Evolutionary conservation across 805 yeast species (phyloP).

Genomic region (Kuraishia capsulata): DNA sequence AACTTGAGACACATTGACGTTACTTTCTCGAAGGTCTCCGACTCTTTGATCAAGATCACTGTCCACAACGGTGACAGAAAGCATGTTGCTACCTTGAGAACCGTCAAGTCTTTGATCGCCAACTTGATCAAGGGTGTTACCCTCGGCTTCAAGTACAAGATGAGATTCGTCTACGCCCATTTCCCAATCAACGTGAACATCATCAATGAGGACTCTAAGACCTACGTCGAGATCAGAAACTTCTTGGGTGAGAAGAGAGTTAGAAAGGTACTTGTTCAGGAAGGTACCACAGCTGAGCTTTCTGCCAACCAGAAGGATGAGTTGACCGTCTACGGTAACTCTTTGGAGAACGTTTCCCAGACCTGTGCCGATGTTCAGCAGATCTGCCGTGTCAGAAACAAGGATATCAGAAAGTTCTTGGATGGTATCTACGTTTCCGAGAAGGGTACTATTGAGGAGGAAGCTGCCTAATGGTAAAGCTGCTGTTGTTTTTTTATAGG

Average conservation of each 20-base stretch:
- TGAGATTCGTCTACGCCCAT: slow-evolving; percentile 99
- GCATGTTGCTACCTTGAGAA: slow-evolving; percentile 99
- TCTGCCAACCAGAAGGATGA: slow-evolving; percentile 90
- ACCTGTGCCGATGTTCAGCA: slow-evolving; percentile 98
- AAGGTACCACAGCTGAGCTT: slow-evolving; percentile 81
- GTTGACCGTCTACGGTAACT: slow-evolving; percentile 87
- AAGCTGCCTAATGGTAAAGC: background rate
- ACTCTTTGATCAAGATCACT: slow-evolving; percentile 72
- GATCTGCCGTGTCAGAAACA: slow-evolving; percentile 97
- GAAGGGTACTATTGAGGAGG: slow-evolving; percentile 75
- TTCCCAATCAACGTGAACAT: slow-evolving; percentile 99
- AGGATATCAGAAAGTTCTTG: slow-evolving; percentile 99
- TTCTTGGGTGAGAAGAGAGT: slow-evolving; percentile 99
- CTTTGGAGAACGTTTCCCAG: slow-evolving; percentile 95
- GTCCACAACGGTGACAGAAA: slow-evolving; percentile 99
- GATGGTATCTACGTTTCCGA: slow-evolving; percentile 99
- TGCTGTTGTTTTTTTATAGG: background rate
- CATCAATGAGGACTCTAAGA: slow-evolving; percentile 64
- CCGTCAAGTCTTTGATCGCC: slow-evolving; percentile 90
- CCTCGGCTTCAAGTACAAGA: slow-evolving; percentile 98
- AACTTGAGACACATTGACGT: slow-evolving; percentile 92
- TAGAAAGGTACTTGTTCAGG: slow-evolving; percentile 76
- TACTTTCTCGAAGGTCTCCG: slow-evolving; percentile 73
- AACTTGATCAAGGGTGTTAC: slow-evolving; percentile 98
- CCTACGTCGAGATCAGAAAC: slow-evolving; percentile 93